Evolutionary conservation across 2,329 filamentous ascomycete species (phyloP).

Genomic region (Hortaea sp.): DNA sequence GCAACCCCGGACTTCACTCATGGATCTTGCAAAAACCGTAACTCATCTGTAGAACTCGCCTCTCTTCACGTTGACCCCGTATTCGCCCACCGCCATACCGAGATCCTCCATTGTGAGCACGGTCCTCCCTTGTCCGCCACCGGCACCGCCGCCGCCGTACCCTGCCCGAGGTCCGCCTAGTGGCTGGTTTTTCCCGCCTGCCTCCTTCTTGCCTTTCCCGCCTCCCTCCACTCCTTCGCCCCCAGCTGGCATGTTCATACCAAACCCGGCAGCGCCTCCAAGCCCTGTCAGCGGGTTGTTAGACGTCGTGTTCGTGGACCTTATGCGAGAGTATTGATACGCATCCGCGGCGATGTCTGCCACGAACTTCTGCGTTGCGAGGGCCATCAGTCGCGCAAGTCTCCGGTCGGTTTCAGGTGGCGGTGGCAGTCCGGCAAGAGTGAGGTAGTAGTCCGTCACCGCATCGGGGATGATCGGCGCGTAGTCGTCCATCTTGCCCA

Average conservation of each 20-base stretch:
- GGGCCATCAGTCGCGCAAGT: constrained; percentile 82
- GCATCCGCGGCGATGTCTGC: constrained; percentile 95
- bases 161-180: constrained; percentile 41
- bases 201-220: constrained; percentile 28
- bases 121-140: constrained; percentile 80
- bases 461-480: constrained; percentile 98
- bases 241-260: constrained; percentile 46
- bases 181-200: constrained; percentile 27
- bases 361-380: constrained; percentile 98
- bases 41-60: constrained; percentile 84
- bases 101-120: constrained; percentile 98
- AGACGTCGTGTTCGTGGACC: constrained; percentile 78
- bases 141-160: constrained; percentile 74
- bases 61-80: constrained; percentile 93
- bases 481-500: constrained; percentile 96
- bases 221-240: constrained; percentile 42
- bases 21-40: no score
- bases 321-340: constrained; percentile 94
- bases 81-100: constrained; percentile 95
- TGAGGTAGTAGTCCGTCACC: constrained; percentile 96
- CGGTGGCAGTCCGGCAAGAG: constrained; percentile 84
- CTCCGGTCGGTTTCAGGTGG: constrained; percentile 83
- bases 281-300: constrained; percentile 88
- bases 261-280: constrained; percentile 63
- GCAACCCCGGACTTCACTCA: no score